Conservation (phyloP, 2,329 filamentous ascomycete genomes). For the Elsinoe perseae region DNA sequence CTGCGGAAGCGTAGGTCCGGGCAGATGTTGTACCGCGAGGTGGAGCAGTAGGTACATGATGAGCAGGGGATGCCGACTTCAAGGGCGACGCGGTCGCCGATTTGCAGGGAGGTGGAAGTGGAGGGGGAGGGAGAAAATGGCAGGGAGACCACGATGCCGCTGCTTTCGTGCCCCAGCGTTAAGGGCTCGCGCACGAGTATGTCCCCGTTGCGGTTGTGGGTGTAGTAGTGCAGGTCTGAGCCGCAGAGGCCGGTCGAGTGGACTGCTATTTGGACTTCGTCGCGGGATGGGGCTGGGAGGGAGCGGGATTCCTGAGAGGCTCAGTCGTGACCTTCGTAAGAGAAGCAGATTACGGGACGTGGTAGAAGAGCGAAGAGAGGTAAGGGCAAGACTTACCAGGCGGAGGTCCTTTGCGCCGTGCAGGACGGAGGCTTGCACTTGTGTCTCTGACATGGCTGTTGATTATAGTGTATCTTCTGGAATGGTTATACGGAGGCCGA, state of each 20-base stretch:
- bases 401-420: slow-evolving; percentile 55
- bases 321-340: no score
- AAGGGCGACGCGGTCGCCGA: slow-evolving; percentile 80
- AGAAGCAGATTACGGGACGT: not conserved
- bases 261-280: slow-evolving; percentile 57
- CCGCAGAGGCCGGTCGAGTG: slow-evolving; percentile 63
- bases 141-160: slow-evolving; percentile 67
- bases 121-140: slow-evolving; percentile 51
- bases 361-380: not conserved
- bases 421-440: slow-evolving; percentile 47
- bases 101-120: slow-evolving; percentile 42
- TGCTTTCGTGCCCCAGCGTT: slow-evolving; percentile 70
- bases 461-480: no score
- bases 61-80: slow-evolving; percentile 87
- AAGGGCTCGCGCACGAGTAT: slow-evolving; percentile 76
- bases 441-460: slow-evolving; percentile 19
- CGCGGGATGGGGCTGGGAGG: slow-evolving; percentile 39
- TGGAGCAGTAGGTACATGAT: slow-evolving; percentile 46
- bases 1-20: slow-evolving; percentile 50
- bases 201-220: slow-evolving; percentile 77
- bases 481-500: no score
- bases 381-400: slow-evolving; percentile 38
- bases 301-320: slow-evolving; percentile 44
- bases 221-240: slow-evolving; percentile 76
- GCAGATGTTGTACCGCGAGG: slow-evolving; percentile 57